Evolutionary conservation across 2,329 filamentous ascomycete genomes (phyloP), one percentile per base, ranked within the genome.

Genomic region (Exutisphaerella laricina): DNA sequence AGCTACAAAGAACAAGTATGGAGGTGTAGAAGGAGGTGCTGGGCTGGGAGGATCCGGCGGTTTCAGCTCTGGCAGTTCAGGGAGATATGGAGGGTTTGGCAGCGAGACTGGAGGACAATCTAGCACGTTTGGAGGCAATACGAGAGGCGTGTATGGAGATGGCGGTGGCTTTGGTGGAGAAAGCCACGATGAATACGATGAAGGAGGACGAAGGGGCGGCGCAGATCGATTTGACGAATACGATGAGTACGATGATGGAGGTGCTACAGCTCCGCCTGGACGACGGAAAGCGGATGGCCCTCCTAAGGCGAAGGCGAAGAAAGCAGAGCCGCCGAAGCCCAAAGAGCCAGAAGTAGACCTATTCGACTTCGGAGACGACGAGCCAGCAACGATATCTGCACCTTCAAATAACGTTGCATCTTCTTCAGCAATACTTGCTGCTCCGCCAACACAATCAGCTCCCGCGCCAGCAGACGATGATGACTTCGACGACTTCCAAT

Each of bases 401-500:
- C 59, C 62, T n/a, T 65, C 73, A 4, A 71, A 70, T 65, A 52
- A 66, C 51, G n/a, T n/a, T n/a, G 68, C 69, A 50, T 46, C 39
- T 12, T 51, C 47, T 12, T 43, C 49, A 9, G 40, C 55, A 6
- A 43, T 49, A 9, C 36, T 56, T 16, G 14, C 69, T 7, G 25
- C 56, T 12, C 48, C 58, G 7, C 22, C 50, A 14, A 23, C 53
- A 25, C 41, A 54, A 7, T 21, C 52, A 26, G 31, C 53, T 16
- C 43, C 50, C 20, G 39, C 46, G 4, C 33, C 48, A 14, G 39
- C 46, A 21, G 71, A 71, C 30, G 80, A 79, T 39, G 83, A 86
- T 49, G 90, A 96, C 51, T 97, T 97, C 60, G 92, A 97, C 61
- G 92, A 98, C 61, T 97, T 97, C 73, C 88, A 95, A 66, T 94